Evolutionary conservation across 2,329 filamentous ascomycete species (phyloP), one percentile per base, ranked within the genome.

Genomic region (Elsinoe perseae): DNA sequence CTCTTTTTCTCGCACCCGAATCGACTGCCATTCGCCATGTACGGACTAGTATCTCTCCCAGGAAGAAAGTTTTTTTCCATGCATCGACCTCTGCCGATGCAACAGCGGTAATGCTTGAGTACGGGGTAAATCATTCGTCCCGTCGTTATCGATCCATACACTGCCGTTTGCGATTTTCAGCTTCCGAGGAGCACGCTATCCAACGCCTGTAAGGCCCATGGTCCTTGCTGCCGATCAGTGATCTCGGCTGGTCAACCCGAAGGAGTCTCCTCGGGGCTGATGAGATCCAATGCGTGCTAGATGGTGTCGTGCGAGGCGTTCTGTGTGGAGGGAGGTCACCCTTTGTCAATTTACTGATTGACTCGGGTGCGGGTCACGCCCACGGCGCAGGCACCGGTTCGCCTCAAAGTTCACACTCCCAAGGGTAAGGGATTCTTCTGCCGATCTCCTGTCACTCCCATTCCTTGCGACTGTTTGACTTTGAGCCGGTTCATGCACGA

Each of bases 361-460:
- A n/a, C 7, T 2, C 21, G 30, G 48, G 32, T 5, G 6, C 48
- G 28, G 48, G 48, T 52, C 48, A 34, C 28, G 27, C n/a, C 18
- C 30, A 30, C 30, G 48, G 48, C 28, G 48, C 43, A 48, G 40
- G 40, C 21, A n/a, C 21, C 18, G 27, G 43, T 34, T 18, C 30
- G 23, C 30, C 10, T 52, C 48, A 52, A 14, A 18, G 48, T 52
- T 34, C 48, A 34, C 28, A n/a, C 48, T n/a, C 48, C 48, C 30
- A 34, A 36, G 48, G 28, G 28, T 36, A 34, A 23, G 27, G 48
- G 28, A 52, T 23, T 27, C n/a, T 27, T 10, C 16, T 30, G 48
- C 28, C 48, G 48, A 52, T 52, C 48, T 52, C 32, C 48, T 52
- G 48, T 52, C 48, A 52, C 20, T 52, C 48, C 48, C 48, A 52